A percentile compares a stretch with the other conserved stretches of the same genome.
These are phyloP conservation scores for Fonsecaea monophora DNA, from an alignment of 2,329 filamentous ascomycete species.

Conservation along the genomic window DNA sequence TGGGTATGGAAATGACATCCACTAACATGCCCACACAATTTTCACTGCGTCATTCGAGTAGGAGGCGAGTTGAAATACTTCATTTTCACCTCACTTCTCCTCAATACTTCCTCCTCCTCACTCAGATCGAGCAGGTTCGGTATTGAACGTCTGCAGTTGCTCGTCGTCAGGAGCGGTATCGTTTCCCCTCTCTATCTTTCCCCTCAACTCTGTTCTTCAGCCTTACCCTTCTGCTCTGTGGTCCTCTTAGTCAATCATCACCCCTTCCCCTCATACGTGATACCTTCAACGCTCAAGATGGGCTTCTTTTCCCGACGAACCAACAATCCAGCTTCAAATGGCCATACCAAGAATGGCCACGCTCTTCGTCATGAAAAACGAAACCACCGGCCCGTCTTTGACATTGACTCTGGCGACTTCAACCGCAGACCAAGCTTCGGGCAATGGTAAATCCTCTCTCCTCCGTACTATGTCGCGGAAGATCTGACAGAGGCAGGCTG, in stretches of 20 bases:
- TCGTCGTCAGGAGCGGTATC: not conserved
- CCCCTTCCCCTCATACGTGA: constrained; percentile 3
- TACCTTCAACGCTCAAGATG: constrained; percentile 24
- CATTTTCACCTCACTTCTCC: constrained; percentile 1
- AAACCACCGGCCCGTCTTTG: constrained; percentile 28
- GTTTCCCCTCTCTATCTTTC: not conserved
- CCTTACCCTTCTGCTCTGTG: not conserved
- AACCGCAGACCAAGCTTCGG: constrained; percentile 66
- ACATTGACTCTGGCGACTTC: constrained; percentile 49
- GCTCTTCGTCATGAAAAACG: constrained; percentile 9
- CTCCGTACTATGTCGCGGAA: not conserved
- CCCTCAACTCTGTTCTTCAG: not conserved
- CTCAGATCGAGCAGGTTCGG: constrained; percentile 13
- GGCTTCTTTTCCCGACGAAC: constrained; percentile 32
- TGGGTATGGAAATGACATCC: not conserved
- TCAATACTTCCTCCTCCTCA: not conserved
- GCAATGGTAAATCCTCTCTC: constrained; percentile 61
- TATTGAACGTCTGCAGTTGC: constrained; percentile 9
- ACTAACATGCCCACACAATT: constrained; percentile 5
- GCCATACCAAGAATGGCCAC: constrained; percentile 19
- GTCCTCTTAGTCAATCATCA: not conserved
- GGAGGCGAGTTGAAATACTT: constrained; percentile 3
- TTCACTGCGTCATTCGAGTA: constrained; percentile 9
- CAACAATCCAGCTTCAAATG: constrained; percentile 16
- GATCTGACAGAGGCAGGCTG: constrained; percentile 28